Percentiles rank a stretch among this genome's conserved stretches.
These are phyloP conservation scores for Ilyonectria mors-panacis DNA, from an alignment of 2,329 filamentous ascomycete genomes.

Conservation along the genomic window DNA sequence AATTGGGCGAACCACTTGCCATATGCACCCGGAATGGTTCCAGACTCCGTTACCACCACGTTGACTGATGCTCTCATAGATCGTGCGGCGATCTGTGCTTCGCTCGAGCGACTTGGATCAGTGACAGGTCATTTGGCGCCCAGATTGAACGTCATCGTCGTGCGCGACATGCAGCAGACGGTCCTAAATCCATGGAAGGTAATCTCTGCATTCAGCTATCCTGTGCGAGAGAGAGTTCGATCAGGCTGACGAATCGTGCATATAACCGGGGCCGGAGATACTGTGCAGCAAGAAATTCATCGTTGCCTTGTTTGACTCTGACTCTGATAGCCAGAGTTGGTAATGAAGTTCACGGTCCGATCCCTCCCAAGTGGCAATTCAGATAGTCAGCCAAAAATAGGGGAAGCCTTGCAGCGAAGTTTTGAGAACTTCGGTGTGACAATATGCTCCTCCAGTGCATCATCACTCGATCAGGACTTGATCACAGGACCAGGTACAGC, in stretches of 20 bases:
- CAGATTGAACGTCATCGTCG: conserved; percentile 13
- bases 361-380: conserved; percentile 3
- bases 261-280: not conserved
- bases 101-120: conserved; percentile 12
- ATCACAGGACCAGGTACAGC: conserved; percentile 27
- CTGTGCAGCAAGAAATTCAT: conserved; percentile 1
- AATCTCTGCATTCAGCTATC: not conserved
- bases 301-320: conserved; percentile 15
- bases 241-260: conserved; percentile 8
- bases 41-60: conserved; percentile 29
- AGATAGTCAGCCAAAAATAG: conserved; percentile 1
- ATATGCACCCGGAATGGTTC: conserved; percentile 23
- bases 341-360: not conserved
- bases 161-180: conserved; percentile 11
- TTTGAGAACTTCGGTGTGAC: conserved; percentile 37
- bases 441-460: conserved; percentile 34
- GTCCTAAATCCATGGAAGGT: not conserved
- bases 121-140: conserved; percentile 9
- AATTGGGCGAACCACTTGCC: conserved; percentile 27
- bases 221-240: conserved; percentile 1
- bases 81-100: conserved; percentile 21
- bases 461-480: conserved; percentile 28
- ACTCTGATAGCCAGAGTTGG: conserved; percentile 7
- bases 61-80: conserved; percentile 24
- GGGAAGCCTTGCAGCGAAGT: not conserved